These are phyloP conservation scores for Mycoemilia scoparia DNA, from an alignment of 192 early-diverging fungal genomes.

Conservation along the genomic window DNA sequence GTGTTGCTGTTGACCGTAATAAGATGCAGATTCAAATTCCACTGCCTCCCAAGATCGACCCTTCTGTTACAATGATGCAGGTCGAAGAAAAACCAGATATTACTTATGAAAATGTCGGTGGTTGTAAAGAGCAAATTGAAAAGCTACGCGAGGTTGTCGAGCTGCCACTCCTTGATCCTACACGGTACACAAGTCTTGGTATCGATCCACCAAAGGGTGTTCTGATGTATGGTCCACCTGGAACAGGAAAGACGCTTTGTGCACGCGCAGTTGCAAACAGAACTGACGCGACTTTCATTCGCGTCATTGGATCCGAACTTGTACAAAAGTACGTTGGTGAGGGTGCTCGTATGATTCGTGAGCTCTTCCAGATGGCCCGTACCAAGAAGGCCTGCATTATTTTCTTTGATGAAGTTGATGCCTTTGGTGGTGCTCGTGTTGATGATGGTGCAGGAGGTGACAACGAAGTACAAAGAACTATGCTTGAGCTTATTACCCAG, in stretches of 20 bases:
- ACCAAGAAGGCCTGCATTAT: conserved; percentile 99
- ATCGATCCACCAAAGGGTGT: conserved; percentile 99
- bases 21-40: conserved; percentile 99
- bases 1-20: conserved; percentile 91
- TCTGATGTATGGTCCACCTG: conserved; percentile 85
- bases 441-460: conserved; percentile 98
- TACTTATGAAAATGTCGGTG: conserved; percentile 98
- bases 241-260: conserved; percentile 95
- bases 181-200: conserved; percentile 91
- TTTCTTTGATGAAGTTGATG: conserved; percentile 99
- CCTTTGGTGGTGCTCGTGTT: conserved; percentile 93
- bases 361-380: conserved; percentile 99
- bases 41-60: conserved; percentile 96
- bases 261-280: conserved; percentile 97
- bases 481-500: conserved; percentile 99
- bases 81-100: conserved; percentile 99
- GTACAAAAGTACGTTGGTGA: conserved; percentile 99
- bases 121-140: conserved; percentile 99
- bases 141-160: conserved; percentile 98
- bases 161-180: conserved; percentile 86
- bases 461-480: conserved; percentile 98
- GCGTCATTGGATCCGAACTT: conserved; percentile 97
- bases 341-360: conserved; percentile 97
- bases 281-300: conserved; percentile 98
- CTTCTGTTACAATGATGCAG: conserved; percentile 99